These are phyloP conservation scores for Aaosphaeria pasadenensis DNA, from an alignment of 2,329 filamentous ascomycete species.

Conservation along the genomic window DNA sequence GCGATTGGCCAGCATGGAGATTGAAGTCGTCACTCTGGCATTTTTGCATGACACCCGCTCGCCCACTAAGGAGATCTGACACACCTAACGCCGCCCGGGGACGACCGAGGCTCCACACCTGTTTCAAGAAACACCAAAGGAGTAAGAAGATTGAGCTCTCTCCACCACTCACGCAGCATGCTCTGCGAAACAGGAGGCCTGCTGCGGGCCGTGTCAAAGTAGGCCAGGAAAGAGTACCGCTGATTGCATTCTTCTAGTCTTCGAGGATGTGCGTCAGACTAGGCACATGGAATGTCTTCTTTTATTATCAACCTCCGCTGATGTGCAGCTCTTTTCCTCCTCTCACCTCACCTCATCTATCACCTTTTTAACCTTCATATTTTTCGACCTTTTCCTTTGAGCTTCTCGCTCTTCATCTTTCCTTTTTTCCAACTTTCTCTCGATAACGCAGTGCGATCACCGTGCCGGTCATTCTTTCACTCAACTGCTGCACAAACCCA, in stretches of 20 bases:
- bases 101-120: slow-evolving; percentile 26
- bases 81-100: slow-evolving; percentile 22
- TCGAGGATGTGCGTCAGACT: too few species aligned
- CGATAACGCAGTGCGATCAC: slow-evolving; percentile 27
- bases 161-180: slow-evolving; percentile 23
- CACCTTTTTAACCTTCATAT: background rate
- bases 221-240: background rate
- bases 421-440: slow-evolving; percentile 21
- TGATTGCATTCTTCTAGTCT: too few species aligned
- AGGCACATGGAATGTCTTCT: slow-evolving; percentile 3
- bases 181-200: slow-evolving; percentile 19
- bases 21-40: background rate
- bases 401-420: slow-evolving; percentile 15
- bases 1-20: slow-evolving; percentile 16
- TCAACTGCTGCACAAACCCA: slow-evolving; percentile 14
- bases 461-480: slow-evolving; percentile 16
- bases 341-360: slow-evolving; percentile 22
- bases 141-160: slow-evolving; percentile 13
- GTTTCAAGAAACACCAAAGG: slow-evolving; percentile 32
- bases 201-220: background rate
- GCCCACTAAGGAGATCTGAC: slow-evolving; percentile 11
- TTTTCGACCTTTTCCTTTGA: slow-evolving; percentile 14
- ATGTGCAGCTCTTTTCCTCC: background rate
- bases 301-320: slow-evolving; percentile 2
- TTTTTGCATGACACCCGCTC: slow-evolving; percentile 6